Conservation (phyloP, 1,139 yeast genomes). For the Sporopachydermia cereana region DNA sequence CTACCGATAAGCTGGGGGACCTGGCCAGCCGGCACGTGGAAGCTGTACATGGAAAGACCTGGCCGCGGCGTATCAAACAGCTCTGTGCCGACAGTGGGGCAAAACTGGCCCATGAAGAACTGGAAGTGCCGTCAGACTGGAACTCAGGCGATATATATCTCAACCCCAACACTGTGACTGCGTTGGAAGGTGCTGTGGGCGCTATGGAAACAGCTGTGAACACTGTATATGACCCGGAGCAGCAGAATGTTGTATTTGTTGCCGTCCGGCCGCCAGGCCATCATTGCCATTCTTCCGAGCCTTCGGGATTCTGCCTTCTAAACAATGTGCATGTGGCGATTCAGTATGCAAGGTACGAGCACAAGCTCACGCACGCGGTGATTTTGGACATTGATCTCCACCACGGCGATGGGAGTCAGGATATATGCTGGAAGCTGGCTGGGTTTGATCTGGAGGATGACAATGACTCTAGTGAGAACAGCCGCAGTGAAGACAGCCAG, state of each 20-base stretch:
- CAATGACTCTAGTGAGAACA: conserved; percentile 9
- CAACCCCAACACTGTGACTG: conserved; percentile 54
- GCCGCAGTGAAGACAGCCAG: conserved; percentile 9
- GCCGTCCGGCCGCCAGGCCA: conserved; percentile 82
- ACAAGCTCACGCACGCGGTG: conserved; percentile 70
- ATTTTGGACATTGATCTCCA: conserved; percentile 77
- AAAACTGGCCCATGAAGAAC: conserved; percentile 40
- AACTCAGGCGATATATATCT: conserved; percentile 76
- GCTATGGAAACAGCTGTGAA: conserved; percentile 70
- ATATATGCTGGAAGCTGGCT: conserved; percentile 74
- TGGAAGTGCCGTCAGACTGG: conserved; percentile 79
- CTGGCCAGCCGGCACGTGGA: conserved; percentile 45
- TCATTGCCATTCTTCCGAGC: conserved; percentile 75
- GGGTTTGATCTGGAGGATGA: conserved; percentile 46
- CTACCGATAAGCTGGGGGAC: conserved; percentile 37
- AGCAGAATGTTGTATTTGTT: conserved; percentile 39
- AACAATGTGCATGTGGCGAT: conserved; percentile 78
- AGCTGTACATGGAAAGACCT: conserved; percentile 62
- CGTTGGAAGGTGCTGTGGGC: conserved; percentile 71
- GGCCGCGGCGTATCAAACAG: conserved; percentile 54
- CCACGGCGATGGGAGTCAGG: conserved; percentile 91
- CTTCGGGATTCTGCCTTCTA: conserved; percentile 78
- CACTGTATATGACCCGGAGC: conserved; percentile 29
- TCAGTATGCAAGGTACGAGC: conserved; percentile 58
- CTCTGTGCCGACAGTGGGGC: conserved; percentile 49